A percentile compares a stretch with the other conserved stretches of the same genome.
Conservation (phyloP, 2,329 filamentous ascomycete genomes). For the Colletotrichum liaoningense region DNA sequence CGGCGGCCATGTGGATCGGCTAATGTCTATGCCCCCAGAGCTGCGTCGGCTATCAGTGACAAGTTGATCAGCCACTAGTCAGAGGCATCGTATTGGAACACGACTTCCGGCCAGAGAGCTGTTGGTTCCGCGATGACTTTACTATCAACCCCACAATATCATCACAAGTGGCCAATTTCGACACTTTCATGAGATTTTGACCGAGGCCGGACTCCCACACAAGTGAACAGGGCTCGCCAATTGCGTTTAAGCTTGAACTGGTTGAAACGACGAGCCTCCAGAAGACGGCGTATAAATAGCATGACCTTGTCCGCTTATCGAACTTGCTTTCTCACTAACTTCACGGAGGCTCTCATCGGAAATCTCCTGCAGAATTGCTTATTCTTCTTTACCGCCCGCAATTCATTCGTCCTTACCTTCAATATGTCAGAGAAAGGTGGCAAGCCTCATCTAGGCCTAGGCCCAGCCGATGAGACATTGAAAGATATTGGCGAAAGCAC, state of each 20-base stretch:
- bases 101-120: neutral
- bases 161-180: neutral
- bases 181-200: neutral
- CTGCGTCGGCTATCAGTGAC: constrained; percentile 8
- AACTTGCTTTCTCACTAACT: neutral
- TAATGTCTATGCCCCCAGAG: neutral
- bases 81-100: neutral
- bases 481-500: constrained; percentile 4
- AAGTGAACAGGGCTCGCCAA: neutral
- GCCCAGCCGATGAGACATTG: neutral
- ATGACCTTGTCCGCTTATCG: neutral
- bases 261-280: neutral
- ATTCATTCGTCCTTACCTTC: neutral
- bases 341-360: neutral
- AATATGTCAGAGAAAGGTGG: constrained; percentile 11
- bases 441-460: neutral
- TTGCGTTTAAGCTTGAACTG: neutral
- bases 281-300: neutral
- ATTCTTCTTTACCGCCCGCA: neutral
- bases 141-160: neutral
- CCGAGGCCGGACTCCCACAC: neutral
- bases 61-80: neutral
- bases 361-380: neutral
- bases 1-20: neutral
- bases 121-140: neutral